Percentiles rank a stretch among this genome's conserved stretches.
Evolutionary conservation across 176 grass and related monocot species (phyloP).

Genomic region (Stipa capillata): DNA sequence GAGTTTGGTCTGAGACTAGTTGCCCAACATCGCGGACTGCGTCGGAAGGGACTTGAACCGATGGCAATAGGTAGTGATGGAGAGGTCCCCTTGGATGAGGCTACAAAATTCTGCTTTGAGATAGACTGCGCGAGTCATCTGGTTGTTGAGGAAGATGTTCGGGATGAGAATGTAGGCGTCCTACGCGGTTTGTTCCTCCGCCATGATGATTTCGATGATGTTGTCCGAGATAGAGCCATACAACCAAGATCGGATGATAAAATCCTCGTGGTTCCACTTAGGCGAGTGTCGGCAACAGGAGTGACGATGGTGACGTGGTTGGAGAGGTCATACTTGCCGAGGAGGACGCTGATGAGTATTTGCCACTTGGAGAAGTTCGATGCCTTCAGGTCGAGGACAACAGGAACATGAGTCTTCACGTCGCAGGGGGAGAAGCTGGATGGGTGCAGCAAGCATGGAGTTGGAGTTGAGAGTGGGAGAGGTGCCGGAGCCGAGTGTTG

Average conservation of each 20-base stretch:
- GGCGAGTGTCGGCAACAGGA: neutral
- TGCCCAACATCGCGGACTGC: too few relatives aligned
- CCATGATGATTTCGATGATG: neutral
- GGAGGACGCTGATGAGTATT: neutral
- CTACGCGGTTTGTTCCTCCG: neutral
- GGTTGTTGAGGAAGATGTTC: neutral
- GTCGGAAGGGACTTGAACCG: too few relatives aligned
- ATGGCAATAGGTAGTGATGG: too few relatives aligned
- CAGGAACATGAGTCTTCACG: neutral
- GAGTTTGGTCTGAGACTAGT: too few relatives aligned
- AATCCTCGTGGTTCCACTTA: neutral
- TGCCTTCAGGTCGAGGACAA: neutral
- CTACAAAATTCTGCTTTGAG: too few relatives aligned
- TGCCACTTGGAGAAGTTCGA: neutral
- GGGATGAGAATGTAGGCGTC: neutral
- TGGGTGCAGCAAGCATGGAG: too few relatives aligned
- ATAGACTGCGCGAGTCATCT: too few relatives aligned
- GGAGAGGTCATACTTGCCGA: neutral
- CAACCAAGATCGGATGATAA: neutral
- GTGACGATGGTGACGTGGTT: neutral
- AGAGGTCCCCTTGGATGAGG: too few relatives aligned
- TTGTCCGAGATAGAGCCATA: neutral
- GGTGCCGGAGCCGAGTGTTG: too few relatives aligned
- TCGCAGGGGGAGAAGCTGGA: too few relatives aligned
- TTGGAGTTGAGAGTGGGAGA: too few relatives aligned